These are phyloP conservation scores for Xylariaceae sp. DNA, from an alignment of 2,329 filamentous ascomycete species.

Conservation along the genomic window DNA sequence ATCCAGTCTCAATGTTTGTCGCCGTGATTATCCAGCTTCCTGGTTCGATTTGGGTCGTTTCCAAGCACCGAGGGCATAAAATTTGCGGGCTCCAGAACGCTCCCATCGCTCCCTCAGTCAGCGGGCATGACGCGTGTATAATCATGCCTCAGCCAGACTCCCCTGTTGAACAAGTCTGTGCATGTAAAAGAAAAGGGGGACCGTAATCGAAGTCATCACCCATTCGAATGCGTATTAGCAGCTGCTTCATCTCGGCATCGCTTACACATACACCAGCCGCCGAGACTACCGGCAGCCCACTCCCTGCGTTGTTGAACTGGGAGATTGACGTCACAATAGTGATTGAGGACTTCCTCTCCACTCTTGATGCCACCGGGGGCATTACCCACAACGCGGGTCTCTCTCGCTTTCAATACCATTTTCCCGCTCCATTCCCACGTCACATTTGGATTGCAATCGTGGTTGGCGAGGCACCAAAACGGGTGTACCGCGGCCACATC, in stretches of 20 bases:
- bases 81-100: neutral
- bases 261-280: conserved; percentile 85
- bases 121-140: conserved; percentile 38
- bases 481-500: conserved; percentile 94
- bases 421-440: conserved; percentile 89
- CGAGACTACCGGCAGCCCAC: conserved; percentile 86
- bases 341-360: conserved; percentile 87
- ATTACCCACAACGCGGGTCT: conserved; percentile 60
- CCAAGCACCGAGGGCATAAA: neutral
- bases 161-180: conserved; percentile 14
- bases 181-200: neutral
- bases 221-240: conserved; percentile 26
- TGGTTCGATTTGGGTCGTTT: conserved; percentile 1
- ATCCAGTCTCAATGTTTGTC: neutral
- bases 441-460: conserved; percentile 94
- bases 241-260: conserved; percentile 77
- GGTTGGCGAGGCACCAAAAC: conserved; percentile 95
- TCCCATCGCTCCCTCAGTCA: conserved; percentile 19
- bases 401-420: conserved; percentile 72
- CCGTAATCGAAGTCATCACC: conserved; percentile 20
- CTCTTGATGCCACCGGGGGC: conserved; percentile 67
- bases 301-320: conserved; percentile 81
- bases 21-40: conserved; percentile 1
- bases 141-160: conserved; percentile 34
- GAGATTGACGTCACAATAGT: conserved; percentile 89